These are phyloP conservation scores for Paraphaeosphaeria sporulosa DNA, from an alignment of 2,329 filamentous ascomycete species.

Conservation along the genomic window DNA sequence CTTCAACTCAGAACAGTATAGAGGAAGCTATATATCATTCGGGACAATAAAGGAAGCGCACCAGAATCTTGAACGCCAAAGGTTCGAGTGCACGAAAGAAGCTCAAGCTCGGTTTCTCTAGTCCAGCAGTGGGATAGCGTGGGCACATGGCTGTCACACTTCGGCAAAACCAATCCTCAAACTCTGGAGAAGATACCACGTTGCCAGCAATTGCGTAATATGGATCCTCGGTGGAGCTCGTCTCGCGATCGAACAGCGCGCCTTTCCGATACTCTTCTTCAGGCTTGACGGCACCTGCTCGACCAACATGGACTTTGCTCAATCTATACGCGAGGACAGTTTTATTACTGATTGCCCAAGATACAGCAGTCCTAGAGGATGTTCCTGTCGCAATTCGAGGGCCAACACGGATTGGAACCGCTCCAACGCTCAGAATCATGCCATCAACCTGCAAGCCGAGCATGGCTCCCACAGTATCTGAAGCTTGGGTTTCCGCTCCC, in stretches of 20 bases:
- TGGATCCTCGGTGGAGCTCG: neutral
- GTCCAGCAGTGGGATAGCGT: neutral
- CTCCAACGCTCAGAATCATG: too few relatives aligned
- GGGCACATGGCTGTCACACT: neutral
- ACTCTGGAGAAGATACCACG: neutral
- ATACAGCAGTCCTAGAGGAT: too few relatives aligned
- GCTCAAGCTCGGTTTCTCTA: neutral
- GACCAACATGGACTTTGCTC: too few relatives aligned
- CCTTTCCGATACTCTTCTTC: too few relatives aligned
- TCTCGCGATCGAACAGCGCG: neutral
- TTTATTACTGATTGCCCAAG: too few relatives aligned
- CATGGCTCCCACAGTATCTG: too few relatives aligned
- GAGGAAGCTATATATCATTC: neutral
- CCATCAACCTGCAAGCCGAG: too few relatives aligned
- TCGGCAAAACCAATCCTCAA: neutral
- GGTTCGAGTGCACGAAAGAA: neutral
- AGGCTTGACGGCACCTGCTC: too few relatives aligned
- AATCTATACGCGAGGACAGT: too few relatives aligned
- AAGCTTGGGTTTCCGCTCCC: too few relatives aligned
- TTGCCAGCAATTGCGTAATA: neutral
- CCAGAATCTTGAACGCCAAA: neutral
- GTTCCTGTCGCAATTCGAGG: too few relatives aligned
- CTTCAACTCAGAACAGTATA: neutral
- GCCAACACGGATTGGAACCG: too few relatives aligned
- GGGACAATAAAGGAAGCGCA: neutral